Conservation (phyloP, 345 rosid genomes). For the Linum trigynum region DNA sequence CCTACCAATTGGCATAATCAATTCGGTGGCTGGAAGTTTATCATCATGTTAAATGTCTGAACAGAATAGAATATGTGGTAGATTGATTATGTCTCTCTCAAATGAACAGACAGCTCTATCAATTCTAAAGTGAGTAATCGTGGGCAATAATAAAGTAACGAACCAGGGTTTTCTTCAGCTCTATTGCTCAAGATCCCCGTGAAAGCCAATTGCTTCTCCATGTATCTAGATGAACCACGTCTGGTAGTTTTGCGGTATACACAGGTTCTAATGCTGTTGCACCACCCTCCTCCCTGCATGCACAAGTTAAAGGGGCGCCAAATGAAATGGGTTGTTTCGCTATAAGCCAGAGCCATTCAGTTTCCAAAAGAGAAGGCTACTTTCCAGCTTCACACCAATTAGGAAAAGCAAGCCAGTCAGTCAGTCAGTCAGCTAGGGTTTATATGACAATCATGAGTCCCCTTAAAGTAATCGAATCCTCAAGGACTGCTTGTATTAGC, state of each 20-base stretch:
- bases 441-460: not conserved
- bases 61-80: not conserved
- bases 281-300: conserved; percentile 98
- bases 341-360: not conserved
- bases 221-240: conserved; percentile 70
- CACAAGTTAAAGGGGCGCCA: not conserved
- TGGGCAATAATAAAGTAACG: not conserved
- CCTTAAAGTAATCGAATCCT: not conserved
- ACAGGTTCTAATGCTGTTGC: conserved; percentile 63
- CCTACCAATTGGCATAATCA: too few species aligned
- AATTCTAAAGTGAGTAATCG: not conserved
- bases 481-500: not conserved
- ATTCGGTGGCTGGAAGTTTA: too few species aligned
- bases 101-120: too few species aligned
- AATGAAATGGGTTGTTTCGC: not conserved
- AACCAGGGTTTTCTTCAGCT: conserved; percentile 76
- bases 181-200: conserved; percentile 66
- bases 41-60: not conserved
- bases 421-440: not conserved
- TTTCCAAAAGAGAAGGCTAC: too few species aligned
- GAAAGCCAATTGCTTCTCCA: conserved; percentile 81
- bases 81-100: too few species aligned
- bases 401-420: not conserved
- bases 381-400: not conserved
- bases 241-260: conserved; percentile 60